Conservation (phyloP, 768 basidiomycete genomes). For the Boletus vermiculosoides region DNA sequence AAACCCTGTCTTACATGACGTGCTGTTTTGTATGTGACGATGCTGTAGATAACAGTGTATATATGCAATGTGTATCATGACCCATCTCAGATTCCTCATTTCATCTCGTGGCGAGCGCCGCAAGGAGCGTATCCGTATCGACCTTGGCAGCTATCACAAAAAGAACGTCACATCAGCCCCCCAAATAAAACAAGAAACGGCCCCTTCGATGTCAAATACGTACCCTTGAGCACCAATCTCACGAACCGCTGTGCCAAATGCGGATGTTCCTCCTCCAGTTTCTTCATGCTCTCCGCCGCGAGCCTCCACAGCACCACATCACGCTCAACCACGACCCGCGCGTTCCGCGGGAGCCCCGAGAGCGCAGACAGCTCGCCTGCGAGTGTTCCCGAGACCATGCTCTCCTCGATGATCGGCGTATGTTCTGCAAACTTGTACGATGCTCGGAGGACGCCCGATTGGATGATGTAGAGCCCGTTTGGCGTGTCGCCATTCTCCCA, state of each 20-base stretch:
- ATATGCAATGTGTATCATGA: slow-evolving; percentile 1
- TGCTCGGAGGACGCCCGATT: slow-evolving; percentile 82
- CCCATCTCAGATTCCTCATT: not conserved
- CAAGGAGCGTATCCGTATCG: slow-evolving; percentile 59
- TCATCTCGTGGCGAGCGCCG: slow-evolving; percentile 50
- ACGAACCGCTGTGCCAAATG: slow-evolving; percentile 63
- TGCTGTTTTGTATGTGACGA: slow-evolving; percentile 4
- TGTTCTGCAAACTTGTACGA: slow-evolving; percentile 76
- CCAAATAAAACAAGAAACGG: not conserved
- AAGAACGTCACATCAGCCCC: not conserved
- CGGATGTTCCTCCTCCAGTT: slow-evolving; percentile 68
- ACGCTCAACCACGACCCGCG: slow-evolving; percentile 80
- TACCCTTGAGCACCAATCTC: slow-evolving; percentile 73
- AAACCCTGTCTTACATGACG: not conserved
- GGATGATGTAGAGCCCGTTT: slow-evolving; percentile 86
- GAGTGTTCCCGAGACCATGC: slow-evolving; percentile 90
- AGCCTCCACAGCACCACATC: slow-evolving; percentile 82
- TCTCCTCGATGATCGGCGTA: slow-evolving; percentile 70
- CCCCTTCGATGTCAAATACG: slow-evolving; percentile 12
- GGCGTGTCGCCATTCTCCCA: slow-evolving; percentile 78
- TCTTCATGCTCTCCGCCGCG: slow-evolving; percentile 51
- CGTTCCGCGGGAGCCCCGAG: slow-evolving; percentile 76
- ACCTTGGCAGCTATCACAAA: slow-evolving; percentile 54
- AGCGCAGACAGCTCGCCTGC: slow-evolving; percentile 90
- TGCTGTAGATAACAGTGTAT: slow-evolving; percentile 3